Evolutionary conservation across 768 basidiomycete genomes (phyloP).

Genomic region (Filobasidium floriforme): DNA sequence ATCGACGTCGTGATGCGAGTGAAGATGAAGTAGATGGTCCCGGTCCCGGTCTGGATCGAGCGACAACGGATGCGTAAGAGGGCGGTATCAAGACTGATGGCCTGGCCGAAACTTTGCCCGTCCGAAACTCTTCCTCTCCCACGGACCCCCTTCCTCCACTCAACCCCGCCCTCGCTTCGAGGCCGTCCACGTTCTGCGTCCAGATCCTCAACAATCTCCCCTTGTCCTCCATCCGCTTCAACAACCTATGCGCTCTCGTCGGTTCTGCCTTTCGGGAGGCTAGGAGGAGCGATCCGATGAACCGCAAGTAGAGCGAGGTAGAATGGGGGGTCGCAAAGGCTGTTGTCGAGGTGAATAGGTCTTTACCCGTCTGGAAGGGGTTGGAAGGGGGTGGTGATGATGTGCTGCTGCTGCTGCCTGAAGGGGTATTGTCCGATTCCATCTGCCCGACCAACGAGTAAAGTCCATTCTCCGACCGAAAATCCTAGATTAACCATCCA

Average conservation of each 20-base stretch:
- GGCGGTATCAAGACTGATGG: neutral
- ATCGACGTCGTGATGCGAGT: neutral
- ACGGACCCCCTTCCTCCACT: neutral
- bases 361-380: constrained; percentile 76
- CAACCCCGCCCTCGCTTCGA: constrained; percentile 75
- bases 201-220: constrained; percentile 81
- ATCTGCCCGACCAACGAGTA: constrained; percentile 51
- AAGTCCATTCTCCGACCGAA: constrained; percentile 85
- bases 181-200: constrained; percentile 95
- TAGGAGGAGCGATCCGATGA: neutral
- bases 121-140: neutral
- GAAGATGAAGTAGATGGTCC: neutral
- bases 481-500: constrained; percentile 58
- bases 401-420: constrained; percentile 58
- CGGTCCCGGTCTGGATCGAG: too few species aligned
- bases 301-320: constrained; percentile 2
- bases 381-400: constrained; percentile 50
- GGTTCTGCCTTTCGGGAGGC: constrained; percentile 53
- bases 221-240: constrained; percentile 72
- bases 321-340: neutral
- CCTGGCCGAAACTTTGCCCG: neutral
- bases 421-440: constrained; percentile 51
- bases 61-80: too few species aligned
- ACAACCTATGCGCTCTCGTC: constrained; percentile 78
- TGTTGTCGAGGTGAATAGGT: constrained; percentile 72